Evolutionary conservation across 2,329 filamentous ascomycete genomes (phyloP).

Genomic region (Rutstroemia sp.): DNA sequence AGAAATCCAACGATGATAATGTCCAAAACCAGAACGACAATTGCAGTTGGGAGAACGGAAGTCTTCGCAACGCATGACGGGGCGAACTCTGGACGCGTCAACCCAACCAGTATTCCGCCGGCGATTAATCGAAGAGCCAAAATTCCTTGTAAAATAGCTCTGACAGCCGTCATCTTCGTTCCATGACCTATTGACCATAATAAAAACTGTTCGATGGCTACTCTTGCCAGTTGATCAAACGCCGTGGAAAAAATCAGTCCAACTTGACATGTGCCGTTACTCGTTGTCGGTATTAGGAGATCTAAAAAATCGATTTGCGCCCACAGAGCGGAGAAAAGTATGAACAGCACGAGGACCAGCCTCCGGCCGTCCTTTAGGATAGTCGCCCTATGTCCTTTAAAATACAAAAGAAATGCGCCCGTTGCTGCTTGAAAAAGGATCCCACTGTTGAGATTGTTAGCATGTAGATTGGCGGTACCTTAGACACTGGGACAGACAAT

Average conservation of each 20-base stretch:
- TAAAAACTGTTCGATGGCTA: conserved; percentile 28
- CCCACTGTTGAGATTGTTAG: conserved; percentile 24
- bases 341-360: conserved; percentile 32
- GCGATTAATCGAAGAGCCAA: conserved; percentile 24
- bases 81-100: conserved; percentile 27
- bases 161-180: conserved; percentile 21
- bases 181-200: conserved; percentile 28
- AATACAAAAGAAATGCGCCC: conserved; percentile 26
- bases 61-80: conserved; percentile 28
- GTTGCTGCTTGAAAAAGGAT: conserved; percentile 28
- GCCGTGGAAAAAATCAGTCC: conserved; percentile 25
- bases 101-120: conserved; percentile 26
- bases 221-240: conserved; percentile 29
- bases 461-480: neutral
- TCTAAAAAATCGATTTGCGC: conserved; percentile 28
- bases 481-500: conserved; percentile 22
- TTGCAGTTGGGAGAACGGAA: conserved; percentile 23
- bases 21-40: conserved; percentile 27
- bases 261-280: conserved; percentile 21
- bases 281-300: conserved; percentile 21
- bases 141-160: conserved; percentile 24
- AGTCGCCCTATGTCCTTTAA: conserved; percentile 25
- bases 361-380: conserved; percentile 30
- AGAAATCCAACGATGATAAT: conserved; percentile 25
- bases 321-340: conserved; percentile 29